A percentile compares a stretch with the other conserved stretches of the same genome.
These are phyloP conservation scores for Fusarium setosum DNA, from an alignment of 2,329 filamentous ascomycete species.

Conservation along the genomic window DNA sequence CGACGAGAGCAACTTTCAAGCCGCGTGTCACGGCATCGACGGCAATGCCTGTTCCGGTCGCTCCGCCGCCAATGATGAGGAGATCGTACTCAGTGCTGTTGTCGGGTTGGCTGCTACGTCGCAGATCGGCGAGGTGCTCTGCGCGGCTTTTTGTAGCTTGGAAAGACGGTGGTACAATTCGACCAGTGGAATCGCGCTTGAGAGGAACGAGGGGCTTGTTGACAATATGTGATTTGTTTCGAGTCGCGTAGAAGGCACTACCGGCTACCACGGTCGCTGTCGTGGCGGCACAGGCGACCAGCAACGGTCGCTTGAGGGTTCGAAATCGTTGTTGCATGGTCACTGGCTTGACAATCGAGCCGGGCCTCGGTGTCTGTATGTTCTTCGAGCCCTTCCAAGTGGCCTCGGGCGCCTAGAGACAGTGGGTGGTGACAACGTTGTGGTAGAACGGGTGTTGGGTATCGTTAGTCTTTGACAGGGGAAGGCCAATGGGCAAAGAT, in stretches of 20 bases:
- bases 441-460: neutral
- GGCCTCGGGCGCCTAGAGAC: neutral
- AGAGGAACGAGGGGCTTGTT: conserved; percentile 48
- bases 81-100: conserved; percentile 76
- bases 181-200: conserved; percentile 50
- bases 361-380: neutral
- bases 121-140: conserved; percentile 55
- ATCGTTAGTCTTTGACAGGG: neutral
- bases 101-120: conserved; percentile 46
- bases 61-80: conserved; percentile 82
- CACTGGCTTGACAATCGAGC: neutral
- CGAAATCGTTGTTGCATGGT: conserved; percentile 51
- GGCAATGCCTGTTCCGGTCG: conserved; percentile 83
- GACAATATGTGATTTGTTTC: conserved; percentile 45
- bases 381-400: neutral
- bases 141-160: conserved; percentile 48
- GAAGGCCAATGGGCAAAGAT: neutral
- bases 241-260: conserved; percentile 45
- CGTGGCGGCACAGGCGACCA: conserved; percentile 47
- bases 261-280: conserved; percentile 44
- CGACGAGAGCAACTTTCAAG: conserved; percentile 82
- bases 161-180: conserved; percentile 53
- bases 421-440: neutral
- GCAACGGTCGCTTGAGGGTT: conserved; percentile 48
- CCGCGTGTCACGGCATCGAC: conserved; percentile 84